phyloP scores from a whole-genome alignment of 768 basidiomycete genomes.

The Sistotremastrum suecicum region DNA sequence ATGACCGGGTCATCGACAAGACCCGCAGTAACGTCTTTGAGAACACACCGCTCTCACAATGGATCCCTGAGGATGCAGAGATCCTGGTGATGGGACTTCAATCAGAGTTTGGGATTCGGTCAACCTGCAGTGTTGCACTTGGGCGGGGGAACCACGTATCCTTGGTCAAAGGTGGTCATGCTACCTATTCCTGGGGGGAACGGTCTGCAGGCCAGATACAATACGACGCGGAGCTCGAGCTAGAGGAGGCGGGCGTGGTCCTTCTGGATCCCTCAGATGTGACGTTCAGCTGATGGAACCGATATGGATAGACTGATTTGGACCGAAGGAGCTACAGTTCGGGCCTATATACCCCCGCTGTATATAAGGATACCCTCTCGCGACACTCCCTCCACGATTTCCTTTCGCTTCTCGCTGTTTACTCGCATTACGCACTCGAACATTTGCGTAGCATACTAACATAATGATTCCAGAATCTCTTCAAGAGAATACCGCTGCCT shows the following conservation, averaged over 20 bases:
- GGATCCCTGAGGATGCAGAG: constrained; percentile 41
- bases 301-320: no score
- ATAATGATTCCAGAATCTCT: no score
- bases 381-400: no score
- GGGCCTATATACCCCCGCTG: no score
- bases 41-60: constrained; percentile 35
- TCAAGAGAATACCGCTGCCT: no score
- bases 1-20: constrained; percentile 50
- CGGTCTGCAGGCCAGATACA: constrained; percentile 38
- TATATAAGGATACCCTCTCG: no score
- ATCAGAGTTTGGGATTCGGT: constrained; percentile 47
- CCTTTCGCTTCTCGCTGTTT: no score
- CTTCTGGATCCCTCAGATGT: constrained; percentile 26
- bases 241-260: constrained; percentile 55
- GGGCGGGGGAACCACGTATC: constrained; percentile 52
- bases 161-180: constrained; percentile 50
- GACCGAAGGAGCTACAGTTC: no score
- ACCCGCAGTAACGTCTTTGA: constrained; percentile 57
- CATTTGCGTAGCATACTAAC: no score
- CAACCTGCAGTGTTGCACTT: constrained; percentile 40
- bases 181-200: constrained; percentile 53
- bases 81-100: constrained; percentile 54
- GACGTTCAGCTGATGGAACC: no score
- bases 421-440: no score
- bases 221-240: constrained; percentile 46